Evolutionary conservation across 192 early-diverging fungal genomes (phyloP).

Genomic region (Coemansia reversa): DNA sequence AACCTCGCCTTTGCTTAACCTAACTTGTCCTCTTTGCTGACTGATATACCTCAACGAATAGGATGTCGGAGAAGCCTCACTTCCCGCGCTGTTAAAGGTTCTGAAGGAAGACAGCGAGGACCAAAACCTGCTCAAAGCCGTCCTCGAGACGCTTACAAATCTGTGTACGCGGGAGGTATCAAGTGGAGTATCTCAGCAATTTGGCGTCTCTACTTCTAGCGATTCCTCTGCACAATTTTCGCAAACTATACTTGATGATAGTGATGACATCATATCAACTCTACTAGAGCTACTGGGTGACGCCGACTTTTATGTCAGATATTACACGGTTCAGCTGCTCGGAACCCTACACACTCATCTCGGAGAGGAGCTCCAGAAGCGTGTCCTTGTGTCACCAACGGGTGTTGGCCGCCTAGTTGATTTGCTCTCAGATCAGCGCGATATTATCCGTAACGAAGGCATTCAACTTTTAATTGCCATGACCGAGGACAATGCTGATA

Average conservation of each 20-base stretch:
- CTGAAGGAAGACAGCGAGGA: slow-evolving; percentile 82
- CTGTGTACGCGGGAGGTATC: slow-evolving; percentile 57
- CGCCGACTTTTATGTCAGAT: slow-evolving; percentile 93
- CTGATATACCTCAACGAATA: slow-evolving; percentile 21
- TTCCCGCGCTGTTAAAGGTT: slow-evolving; percentile 70
- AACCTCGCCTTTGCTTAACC: too few relatives aligned
- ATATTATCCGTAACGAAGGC: slow-evolving; percentile 97
- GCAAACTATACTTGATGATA: slow-evolving; percentile 38
- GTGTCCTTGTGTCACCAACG: slow-evolving; percentile 81
- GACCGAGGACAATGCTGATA: slow-evolving; percentile 89
- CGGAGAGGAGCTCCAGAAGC: slow-evolving; percentile 68
- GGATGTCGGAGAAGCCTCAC: slow-evolving; percentile 82
- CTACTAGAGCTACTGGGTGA: slow-evolving; percentile 88
- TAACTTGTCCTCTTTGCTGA: not conserved
- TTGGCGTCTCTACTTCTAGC: slow-evolving; percentile 13
- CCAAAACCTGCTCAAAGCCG: slow-evolving; percentile 79
- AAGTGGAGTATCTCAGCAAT: slow-evolving; percentile 2
- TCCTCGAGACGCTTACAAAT: slow-evolving; percentile 81
- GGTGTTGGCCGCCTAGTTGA: slow-evolving; percentile 88
- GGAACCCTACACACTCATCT: slow-evolving; percentile 64
- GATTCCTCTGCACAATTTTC: slow-evolving; percentile 39
- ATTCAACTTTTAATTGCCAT: slow-evolving; percentile 87
- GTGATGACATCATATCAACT: slow-evolving; percentile 67
- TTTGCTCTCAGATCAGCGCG: slow-evolving; percentile 86
- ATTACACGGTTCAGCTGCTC: slow-evolving; percentile 84